Evolutionary conservation across 192 early-diverging fungal genomes (phyloP), one percentile per base, ranked within the genome.

Genomic region (Coemansia sp.): DNA sequence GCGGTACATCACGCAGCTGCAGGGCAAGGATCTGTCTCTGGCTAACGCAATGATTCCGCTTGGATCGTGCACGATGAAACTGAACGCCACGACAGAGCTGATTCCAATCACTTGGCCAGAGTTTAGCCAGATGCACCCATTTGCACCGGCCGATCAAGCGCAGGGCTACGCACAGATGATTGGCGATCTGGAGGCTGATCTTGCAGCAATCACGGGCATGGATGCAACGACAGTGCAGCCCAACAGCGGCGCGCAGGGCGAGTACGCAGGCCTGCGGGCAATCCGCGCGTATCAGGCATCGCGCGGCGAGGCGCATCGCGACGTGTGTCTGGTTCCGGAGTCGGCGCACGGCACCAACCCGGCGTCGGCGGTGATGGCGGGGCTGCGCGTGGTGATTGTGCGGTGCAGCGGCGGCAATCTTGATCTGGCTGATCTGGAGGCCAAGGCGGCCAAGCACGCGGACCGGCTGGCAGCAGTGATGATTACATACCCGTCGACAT

Each of bases 281-380:
- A 99, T 99, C 76, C 90, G 88, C 62, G 94, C 95, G n/a, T 98
- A 94, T 85, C 93, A 95, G 68, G 80, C 86, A 19, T 89, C 93
- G 41, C 85, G 88, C 52, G 94, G 95, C 62, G 87, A 99, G 59
- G 57, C 59, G 42, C 88, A 94, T 52, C 94, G 98, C 70, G 87
- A 97, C 74, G 85, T 99, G 39, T 97, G 95, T 74, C 85, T 99
- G 65, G 98, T 99, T 55, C 98, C 98, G 8, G 93, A 96, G 62
- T 99, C 98, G 47, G 98, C 98, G 37, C 98, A 99, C 80, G 98
- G 98, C 60, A 99, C 98, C 67, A 99, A 99, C 86, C 96, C 98
- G 18, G 98, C 98, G 8, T 97, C 95, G 32, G 96, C 98, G 37
- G 95, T 94, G 66, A 95, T 99, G 98, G 92, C 91, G 41, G 96